Base-by-base conservation (phyloP, 2,329 filamentous ascomycete genomes). In the Cercospora canescens region DNA sequence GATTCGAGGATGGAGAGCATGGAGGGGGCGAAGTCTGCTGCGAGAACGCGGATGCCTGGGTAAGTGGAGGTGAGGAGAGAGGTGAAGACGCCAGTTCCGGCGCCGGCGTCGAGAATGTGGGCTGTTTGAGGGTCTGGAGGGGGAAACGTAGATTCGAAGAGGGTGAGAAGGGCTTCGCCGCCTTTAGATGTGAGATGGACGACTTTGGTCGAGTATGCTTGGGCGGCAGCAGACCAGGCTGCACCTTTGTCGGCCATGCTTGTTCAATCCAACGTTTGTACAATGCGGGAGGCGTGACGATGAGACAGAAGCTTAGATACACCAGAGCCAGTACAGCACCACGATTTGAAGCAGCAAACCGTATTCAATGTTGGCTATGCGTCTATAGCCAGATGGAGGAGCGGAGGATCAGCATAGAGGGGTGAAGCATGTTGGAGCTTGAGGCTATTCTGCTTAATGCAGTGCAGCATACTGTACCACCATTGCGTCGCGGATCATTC, bases 51-150 rank as follows among this genome's bases (percentile, higher is more conserved):
- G 60, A 60, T 63, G 39, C 45, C 30, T 2, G 39, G 28, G 52
- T 55, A 55, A 26, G 35, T 34, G 16, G 35, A 45, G 14, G 34
- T 28, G 6, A 62, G 58, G 21, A 64, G 62, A 12, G 14, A 32
- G 1, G 66, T 68, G 21, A 65, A 39, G 21, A 60, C 63, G 12
- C 63, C 65, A 7, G 26, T 67, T 21, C 65, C 65, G 34, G 66
- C 66, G 37, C 66, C 66, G 30, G 63, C 52, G 32, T 68, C 63
- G 18, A 65, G 60, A 45, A 65, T 60, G 14, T 30, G 41, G 62
- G 62, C 59, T 14, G 30, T n/a, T 5, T 57, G 18, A 8, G 52
- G 52, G 12, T 30, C 26, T 9, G 52, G 52, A 11, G 52, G 52
- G 3, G 52, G 52, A 28, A 55, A 55, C 26, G 24, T 30, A 26